Base-by-base conservation (phyloP, 1,139 yeast species). In the Scheffersomyces segobiensis region DNA sequence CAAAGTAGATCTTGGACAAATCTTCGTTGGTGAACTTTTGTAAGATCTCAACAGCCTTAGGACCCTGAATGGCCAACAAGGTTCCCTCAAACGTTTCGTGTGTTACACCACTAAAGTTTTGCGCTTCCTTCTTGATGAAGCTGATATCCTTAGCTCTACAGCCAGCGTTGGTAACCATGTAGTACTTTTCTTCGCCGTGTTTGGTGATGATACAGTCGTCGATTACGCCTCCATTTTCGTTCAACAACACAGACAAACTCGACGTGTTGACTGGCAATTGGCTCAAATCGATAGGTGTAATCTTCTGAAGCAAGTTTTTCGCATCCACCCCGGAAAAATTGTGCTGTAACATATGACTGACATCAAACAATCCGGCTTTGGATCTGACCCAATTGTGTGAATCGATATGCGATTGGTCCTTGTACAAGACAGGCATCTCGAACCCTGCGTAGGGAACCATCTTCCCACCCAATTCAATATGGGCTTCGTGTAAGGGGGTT, bases 121-220 rank as follows among this genome's bases (percentile, higher is more conserved):
- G 57, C 55, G 87, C 74, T 67, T 88, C 88, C 2, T 75, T 68
- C 53, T 80, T 76, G 65, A 95, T 78, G 69, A 91, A 93, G 19
- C 76, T 76, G 50, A 86, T 72, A 70, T 93, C 98, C 71, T 90
- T 88, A 3, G 85, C 95, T 61, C 97, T 83, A 69, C 98, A 91
- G 6, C 97, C 98, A 6, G 99, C 99, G 72, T 95, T 95, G 55
- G 98, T 93, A n/a, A 95, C 99, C 70, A 95, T 86, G 72, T 93
- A 93, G 72, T 83, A 93, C 47, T 85, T 84, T 62, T 88, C 84
- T n/a, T 89, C 89, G 2, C 81, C 87, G 64, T 89, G 95, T 72
- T 90, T 93, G 61, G 97, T 91, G 68, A 95, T 87, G 64, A 95
- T 91, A 58, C 97, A 89, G 72, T 95, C 99, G 75, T 95, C 99